phyloP scores from a whole-genome alignment of 116 monocot genomes.

The Iris pallida region DNA sequence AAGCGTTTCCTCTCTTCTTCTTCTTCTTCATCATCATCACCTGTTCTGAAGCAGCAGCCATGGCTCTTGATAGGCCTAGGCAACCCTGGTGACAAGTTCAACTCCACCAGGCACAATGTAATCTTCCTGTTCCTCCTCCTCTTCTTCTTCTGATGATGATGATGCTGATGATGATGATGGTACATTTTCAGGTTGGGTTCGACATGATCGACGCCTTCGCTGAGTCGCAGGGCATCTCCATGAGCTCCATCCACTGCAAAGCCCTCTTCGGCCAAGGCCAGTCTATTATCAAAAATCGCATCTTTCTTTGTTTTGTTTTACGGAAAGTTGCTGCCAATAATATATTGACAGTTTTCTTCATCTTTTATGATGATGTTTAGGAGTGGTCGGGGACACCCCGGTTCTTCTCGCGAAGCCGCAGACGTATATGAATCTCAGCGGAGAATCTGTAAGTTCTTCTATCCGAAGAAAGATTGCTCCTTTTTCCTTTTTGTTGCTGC shows the following conservation, averaged over 20 bases:
- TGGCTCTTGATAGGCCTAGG: constrained; percentile 94
- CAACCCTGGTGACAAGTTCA: constrained; percentile 90
- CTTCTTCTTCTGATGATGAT: not conserved
- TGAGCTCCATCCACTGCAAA: constrained; percentile 65
- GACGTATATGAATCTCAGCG: constrained; percentile 98
- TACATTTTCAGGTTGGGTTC: constrained; percentile 68
- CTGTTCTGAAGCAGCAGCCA: constrained; percentile 18
- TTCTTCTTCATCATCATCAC: constrained; percentile 4
- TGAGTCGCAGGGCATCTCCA: constrained; percentile 50
- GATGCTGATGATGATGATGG: not conserved
- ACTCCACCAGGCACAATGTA: constrained; percentile 89
- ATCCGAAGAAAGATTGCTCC: no score
- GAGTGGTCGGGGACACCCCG: constrained; percentile 50
- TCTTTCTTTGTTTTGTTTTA: not conserved
- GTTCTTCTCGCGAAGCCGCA: constrained; percentile 93
- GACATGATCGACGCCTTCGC: constrained; percentile 89
- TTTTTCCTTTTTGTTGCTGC: no score
- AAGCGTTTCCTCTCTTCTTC: constrained; percentile 2
- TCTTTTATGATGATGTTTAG: constrained; percentile 26
- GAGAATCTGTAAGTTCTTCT: constrained; percentile 72
- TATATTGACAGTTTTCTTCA: constrained; percentile 1
- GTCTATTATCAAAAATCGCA: not conserved
- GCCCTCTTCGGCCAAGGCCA: constrained; percentile 87
- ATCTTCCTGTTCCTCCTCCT: not conserved
- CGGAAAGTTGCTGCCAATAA: not conserved